phyloP scores from a whole-genome alignment of 345 rosid species.

The Citrus sinensis region DNA sequence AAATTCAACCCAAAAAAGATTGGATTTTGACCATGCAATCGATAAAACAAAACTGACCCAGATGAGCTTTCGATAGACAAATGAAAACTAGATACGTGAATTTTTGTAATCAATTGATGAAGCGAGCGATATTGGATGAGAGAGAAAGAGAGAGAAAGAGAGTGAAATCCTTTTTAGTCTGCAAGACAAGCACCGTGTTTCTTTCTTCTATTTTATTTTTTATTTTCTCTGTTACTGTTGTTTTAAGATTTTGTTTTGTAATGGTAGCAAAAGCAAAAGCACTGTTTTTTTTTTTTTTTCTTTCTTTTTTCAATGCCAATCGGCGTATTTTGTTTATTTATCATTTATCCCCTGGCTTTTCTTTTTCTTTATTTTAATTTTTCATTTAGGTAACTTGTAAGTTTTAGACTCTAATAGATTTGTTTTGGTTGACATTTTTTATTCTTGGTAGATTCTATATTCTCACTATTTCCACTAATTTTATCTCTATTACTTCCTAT shows the following conservation, averaged over 20 bases:
- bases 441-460: neutral
- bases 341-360: neutral
- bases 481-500: no score
- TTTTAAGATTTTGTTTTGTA: slow-evolving; percentile 8
- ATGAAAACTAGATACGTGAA: neutral
- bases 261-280: neutral
- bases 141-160: slow-evolving; percentile 2
- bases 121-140: neutral
- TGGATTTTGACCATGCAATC: slow-evolving; percentile 2
- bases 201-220: neutral
- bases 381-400: neutral
- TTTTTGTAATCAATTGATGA: neutral
- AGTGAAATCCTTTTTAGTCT: slow-evolving; percentile 4
- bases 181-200: slow-evolving; percentile 13
- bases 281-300: neutral
- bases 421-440: neutral
- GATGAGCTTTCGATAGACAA: neutral
- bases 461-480: neutral
- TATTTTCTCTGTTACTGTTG: neutral
- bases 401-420: neutral
- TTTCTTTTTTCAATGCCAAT: neutral
- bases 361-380: neutral
- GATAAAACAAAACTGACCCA: neutral
- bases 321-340: neutral
- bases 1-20: neutral